Conservation (phyloP, 2,329 filamentous ascomycete genomes). For the Alternaria longipes region DNA sequence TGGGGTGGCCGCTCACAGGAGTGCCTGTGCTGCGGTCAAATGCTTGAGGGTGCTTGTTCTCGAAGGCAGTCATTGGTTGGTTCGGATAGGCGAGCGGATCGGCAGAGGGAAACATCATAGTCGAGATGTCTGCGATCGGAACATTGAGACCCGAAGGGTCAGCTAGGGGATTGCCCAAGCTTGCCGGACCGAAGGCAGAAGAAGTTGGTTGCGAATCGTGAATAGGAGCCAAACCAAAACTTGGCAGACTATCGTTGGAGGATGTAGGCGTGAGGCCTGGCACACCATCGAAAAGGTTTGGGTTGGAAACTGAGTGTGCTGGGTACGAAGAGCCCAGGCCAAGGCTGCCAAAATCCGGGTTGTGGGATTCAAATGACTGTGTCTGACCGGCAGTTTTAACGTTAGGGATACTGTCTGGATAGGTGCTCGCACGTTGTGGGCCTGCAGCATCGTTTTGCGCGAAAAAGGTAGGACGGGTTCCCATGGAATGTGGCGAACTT, state of each 20-base stretch:
- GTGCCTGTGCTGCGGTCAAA: slow-evolving; percentile 29
- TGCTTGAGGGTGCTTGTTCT: slow-evolving; percentile 52
- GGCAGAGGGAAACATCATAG: slow-evolving; percentile 81
- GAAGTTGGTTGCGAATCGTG: slow-evolving; percentile 39
- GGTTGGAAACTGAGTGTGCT: slow-evolving; percentile 37
- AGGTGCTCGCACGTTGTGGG: slow-evolving; percentile 48
- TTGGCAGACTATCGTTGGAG: slow-evolving; percentile 40
- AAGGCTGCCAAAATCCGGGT: slow-evolving; percentile 39
- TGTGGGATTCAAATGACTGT: slow-evolving; percentile 40
- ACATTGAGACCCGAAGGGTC: slow-evolving; percentile 51
- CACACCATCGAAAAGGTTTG: slow-evolving; percentile 42
- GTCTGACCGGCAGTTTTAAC: slow-evolving; percentile 37
- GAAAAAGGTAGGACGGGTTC: slow-evolving; percentile 35
- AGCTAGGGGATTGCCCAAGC: slow-evolving; percentile 41
- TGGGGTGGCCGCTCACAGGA: slow-evolving; percentile 8
- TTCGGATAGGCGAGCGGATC: slow-evolving; percentile 84
- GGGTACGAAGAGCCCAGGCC: slow-evolving; percentile 40
- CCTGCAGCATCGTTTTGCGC: slow-evolving; percentile 35
- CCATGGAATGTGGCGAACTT: slow-evolving; percentile 46
- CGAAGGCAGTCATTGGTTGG: slow-evolving; percentile 71
- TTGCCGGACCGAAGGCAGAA: slow-evolving; percentile 41
- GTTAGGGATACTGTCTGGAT: slow-evolving; percentile 46
- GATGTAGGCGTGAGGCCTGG: slow-evolving; percentile 48
- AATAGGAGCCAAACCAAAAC: slow-evolving; percentile 34
- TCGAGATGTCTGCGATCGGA: slow-evolving; percentile 73